These are phyloP conservation scores for Phlyctochytrium planicorne DNA, from an alignment of 192 early-diverging fungal genomes.

Conservation along the genomic window DNA sequence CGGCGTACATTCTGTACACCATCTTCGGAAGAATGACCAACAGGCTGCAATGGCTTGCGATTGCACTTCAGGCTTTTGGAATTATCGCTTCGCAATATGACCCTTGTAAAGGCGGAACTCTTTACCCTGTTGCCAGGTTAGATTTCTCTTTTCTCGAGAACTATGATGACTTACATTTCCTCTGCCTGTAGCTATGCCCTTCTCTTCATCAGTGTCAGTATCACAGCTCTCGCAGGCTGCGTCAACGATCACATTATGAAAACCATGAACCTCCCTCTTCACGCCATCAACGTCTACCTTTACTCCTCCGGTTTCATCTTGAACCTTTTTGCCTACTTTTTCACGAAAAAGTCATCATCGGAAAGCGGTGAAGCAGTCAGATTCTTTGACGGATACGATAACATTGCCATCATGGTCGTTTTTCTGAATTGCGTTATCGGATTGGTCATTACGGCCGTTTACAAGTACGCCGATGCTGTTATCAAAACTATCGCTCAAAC, in stretches of 20 bases:
- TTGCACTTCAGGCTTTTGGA: slow-evolving; percentile 13
- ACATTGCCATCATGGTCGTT: slow-evolving; percentile 7
- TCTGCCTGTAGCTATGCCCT: neutral
- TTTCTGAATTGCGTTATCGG: slow-evolving; percentile 19
- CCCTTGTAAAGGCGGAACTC: slow-evolving; percentile 2
- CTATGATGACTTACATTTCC: neutral
- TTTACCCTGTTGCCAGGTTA: neutral
- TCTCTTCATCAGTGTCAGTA: neutral
- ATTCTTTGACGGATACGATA: slow-evolving; percentile 20
- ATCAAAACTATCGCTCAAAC: slow-evolving; percentile 14
- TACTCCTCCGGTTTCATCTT: slow-evolving; percentile 16
- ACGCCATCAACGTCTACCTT: slow-evolving; percentile 17
- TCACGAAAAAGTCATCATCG: too few relatives aligned
- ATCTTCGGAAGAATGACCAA: neutral
- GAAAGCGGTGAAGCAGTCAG: neutral
- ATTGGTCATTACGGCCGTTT: slow-evolving; percentile 20
- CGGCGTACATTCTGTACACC: slow-evolving; percentile 7
- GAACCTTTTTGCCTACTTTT: slow-evolving; percentile 1
- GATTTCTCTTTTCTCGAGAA: neutral
- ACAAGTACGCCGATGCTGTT: slow-evolving; percentile 26
- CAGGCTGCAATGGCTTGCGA: slow-evolving; percentile 16
- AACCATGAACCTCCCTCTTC: neutral
- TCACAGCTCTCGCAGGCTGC: slow-evolving; percentile 11
- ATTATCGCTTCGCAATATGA: slow-evolving; percentile 15
- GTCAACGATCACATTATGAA: slow-evolving; percentile 16